A percentile compares a stretch with the other conserved stretches of the same genome.
Evolutionary conservation across 768 basidiomycete genomes (phyloP).

Genomic region (Collybia mongolica): DNA sequence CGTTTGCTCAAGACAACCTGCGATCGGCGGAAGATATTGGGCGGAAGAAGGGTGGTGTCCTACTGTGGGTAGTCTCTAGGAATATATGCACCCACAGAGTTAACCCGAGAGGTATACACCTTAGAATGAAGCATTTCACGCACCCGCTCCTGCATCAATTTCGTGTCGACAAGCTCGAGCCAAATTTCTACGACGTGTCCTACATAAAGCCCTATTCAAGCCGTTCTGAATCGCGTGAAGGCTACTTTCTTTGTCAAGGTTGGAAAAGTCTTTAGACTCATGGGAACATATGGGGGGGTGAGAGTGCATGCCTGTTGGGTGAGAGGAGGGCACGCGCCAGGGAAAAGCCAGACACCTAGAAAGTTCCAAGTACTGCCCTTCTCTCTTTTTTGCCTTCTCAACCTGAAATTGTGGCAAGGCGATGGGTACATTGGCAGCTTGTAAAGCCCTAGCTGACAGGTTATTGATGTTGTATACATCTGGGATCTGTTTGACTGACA

Average conservation of each 20-base stretch:
- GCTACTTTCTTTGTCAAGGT: constrained; percentile 84
- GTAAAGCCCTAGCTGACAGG: too few relatives aligned
- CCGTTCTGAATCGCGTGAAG: constrained; percentile 74
- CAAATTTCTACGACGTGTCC: constrained; percentile 64
- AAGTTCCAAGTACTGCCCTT: too few relatives aligned
- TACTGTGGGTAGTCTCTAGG: constrained; percentile 46
- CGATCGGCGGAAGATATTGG: constrained; percentile 43
- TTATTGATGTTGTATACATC: too few relatives aligned
- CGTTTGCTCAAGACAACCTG: constrained; percentile 60
- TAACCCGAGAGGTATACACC: too few relatives aligned
- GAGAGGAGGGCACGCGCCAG: too few relatives aligned
- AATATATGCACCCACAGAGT: background rate
- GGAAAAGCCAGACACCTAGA: too few relatives aligned
- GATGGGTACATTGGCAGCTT: too few relatives aligned
- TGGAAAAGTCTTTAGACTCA: constrained; percentile 37
- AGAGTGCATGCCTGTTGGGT: too few relatives aligned
- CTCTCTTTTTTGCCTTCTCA: too few relatives aligned
- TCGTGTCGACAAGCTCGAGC: constrained; percentile 51
- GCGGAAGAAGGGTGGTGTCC: constrained; percentile 43
- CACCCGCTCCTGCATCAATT: constrained; percentile 75
- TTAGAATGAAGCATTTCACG: constrained; percentile 82
- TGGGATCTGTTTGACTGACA: too few relatives aligned
- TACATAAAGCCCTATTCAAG: constrained; percentile 84
- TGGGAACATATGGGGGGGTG: too few relatives aligned
- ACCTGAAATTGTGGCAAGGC: too few relatives aligned